A percentile compares a stretch with the other conserved stretches of the same genome.
phyloP scores from a whole-genome alignment of 139 green algal species.

The Dunaliella primolecta region DNA sequence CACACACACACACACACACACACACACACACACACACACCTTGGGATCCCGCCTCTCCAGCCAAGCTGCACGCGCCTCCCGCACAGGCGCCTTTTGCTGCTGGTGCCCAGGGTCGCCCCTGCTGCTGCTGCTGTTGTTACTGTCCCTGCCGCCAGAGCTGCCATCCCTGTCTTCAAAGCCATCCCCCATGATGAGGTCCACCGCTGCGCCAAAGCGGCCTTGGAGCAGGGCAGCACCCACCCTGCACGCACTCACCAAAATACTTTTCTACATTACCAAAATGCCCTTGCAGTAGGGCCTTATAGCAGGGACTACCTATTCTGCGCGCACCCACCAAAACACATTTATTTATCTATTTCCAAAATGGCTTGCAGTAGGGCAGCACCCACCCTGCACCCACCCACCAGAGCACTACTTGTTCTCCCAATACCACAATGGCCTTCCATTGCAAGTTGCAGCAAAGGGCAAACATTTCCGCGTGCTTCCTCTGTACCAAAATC shows the following conservation, averaged over 20 bases:
- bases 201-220: conserved; percentile 67
- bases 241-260: conserved; percentile 6
- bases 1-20: too few species aligned
- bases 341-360: too few species aligned
- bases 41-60: conserved; percentile 20
- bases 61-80: conserved; percentile 23
- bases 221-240: conserved; percentile 71
- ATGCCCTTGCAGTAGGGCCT: too few species aligned
- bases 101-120: conserved; percentile 15
- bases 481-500: too few species aligned
- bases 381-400: conserved; percentile 48
- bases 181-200: conserved; percentile 63
- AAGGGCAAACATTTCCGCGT: too few species aligned
- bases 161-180: conserved; percentile 21
- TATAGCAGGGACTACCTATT: too few species aligned
- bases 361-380: conserved; percentile 72
- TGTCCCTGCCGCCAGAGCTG: not conserved
- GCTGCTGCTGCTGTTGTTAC: conserved; percentile 5
- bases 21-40: too few species aligned
- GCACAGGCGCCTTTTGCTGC: conserved; percentile 14
- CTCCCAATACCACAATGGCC: too few species aligned
- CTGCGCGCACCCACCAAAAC: too few species aligned
- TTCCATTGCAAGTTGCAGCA: too few species aligned
- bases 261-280: too few species aligned
- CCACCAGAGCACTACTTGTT: too few species aligned